phyloP scores from a whole-genome alignment of 129 eudicot genomes.

The Tagetes erecta region DNA sequence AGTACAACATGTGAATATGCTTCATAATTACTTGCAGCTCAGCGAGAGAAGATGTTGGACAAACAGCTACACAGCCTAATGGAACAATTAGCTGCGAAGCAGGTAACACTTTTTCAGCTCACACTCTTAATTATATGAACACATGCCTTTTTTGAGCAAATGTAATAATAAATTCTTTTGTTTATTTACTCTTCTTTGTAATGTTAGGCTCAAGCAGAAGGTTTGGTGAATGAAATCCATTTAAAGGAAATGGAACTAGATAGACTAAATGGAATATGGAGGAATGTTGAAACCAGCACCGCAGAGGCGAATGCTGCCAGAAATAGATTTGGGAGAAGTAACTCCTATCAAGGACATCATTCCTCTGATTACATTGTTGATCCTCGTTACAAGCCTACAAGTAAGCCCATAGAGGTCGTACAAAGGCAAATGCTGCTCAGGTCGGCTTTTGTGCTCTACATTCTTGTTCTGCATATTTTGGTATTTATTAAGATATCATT shows the following conservation, averaged over 20 bases:
- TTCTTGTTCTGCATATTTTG: constrained; percentile 66
- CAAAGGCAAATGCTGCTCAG: constrained; percentile 86
- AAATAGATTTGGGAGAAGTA: constrained; percentile 59
- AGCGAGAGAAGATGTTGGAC: constrained; percentile 84
- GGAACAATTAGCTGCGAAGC: constrained; percentile 85
- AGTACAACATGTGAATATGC: background rate
- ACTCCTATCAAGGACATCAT: constrained; percentile 43
- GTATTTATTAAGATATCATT: constrained; percentile 80
- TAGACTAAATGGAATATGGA: constrained; percentile 64
- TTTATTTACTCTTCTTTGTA: constrained; percentile 2
- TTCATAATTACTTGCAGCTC: constrained; percentile 49
- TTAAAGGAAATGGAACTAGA: constrained; percentile 81
- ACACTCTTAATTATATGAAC: background rate
- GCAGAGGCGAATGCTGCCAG: constrained; percentile 59
- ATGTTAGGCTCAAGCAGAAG: constrained; percentile 85
- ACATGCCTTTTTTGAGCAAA: background rate
- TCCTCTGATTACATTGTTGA: constrained; percentile 55
- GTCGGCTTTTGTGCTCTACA: constrained; percentile 88
- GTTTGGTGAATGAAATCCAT: constrained; percentile 72
- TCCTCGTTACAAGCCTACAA: constrained; percentile 57
- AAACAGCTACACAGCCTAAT: constrained; percentile 88
- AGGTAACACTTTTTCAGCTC: constrained; percentile 45
- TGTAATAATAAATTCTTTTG: background rate
- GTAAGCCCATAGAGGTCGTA: constrained; percentile 56
- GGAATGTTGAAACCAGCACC: constrained; percentile 49